Evolutionary conservation across 371 early-diverging fungal genomes (phyloP), one percentile per base, ranked within the genome.

Genomic region (Mortierella sp.): DNA sequence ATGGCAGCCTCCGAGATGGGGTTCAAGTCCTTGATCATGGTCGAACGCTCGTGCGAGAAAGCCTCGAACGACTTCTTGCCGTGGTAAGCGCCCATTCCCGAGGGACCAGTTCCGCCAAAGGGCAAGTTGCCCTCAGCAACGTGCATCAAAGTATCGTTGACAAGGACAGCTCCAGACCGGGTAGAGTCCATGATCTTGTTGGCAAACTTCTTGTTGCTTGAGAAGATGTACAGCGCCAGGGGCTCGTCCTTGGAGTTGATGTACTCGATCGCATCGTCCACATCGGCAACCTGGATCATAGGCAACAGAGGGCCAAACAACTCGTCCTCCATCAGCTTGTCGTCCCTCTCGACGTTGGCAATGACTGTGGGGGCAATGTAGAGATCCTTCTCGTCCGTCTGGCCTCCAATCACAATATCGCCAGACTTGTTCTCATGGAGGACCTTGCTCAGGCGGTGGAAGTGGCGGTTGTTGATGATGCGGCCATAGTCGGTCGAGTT

Each of bases 31-130:
- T 91, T 92, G 75, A 88, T 75, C 88, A 94, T 79, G 34, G 91
- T 89, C 9, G 91, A 82, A 16, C 95, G 88, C 71, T 92, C 91
- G 74, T 96, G 96, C 10, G 94, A 91, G 87, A 98, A 97, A 0
- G 91, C 88, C 14, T 93, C 87, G 77, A 97, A 96, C 5, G 96
- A 95, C 75, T 88, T 85, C 67, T 90, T 89, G 50, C 98, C 98
- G 75, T 96, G 96, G 88, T 98, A 98, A 19, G 82, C 83, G 67
- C 99, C 99, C 87, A 95, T 92, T 26, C 99, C 99, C 19, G 96
- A 96, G 8, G 87, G 78, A 5, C 98, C 98, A 13, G 94, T 92
- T n/a, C 98, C 99, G 77, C 98, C 98, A 88, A 98, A 98, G 46
- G 98, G 98, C n/a, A 96, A 77, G 44, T 82, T 74, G 50, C 90